Base-by-base conservation (phyloP, 139 green algal species). In the Chlorella sorokiniana region DNA sequence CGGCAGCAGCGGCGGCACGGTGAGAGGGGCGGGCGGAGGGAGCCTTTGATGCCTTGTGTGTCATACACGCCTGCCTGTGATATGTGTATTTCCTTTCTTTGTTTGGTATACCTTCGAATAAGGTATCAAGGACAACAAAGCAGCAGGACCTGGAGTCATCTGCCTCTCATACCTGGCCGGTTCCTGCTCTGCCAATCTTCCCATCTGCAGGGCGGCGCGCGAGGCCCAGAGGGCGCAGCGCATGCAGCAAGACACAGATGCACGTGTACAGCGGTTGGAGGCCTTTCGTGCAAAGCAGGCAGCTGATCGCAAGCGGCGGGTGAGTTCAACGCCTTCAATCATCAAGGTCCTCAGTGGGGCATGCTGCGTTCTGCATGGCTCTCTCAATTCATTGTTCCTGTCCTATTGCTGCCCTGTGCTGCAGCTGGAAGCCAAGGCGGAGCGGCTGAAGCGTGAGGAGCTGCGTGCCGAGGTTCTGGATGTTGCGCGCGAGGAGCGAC, bases 391-490 rank as follows among this genome's bases (percentile, higher is more conserved):
- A n/a, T 68, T 38, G 61, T 33, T 22, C 62, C 22, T 29, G 11
- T 18, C 9, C 44, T 5, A n/a, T 48, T 35, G 6, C 41, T 65
- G 27, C 18, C 31, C 18, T 35, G 4, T 41, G n/a, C 7, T 38
- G 73, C 73, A 79, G 73, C 1, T 69, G 23, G 52, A 37, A 5
- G 73, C 73, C 35, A 79, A 79, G 73, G 52, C 54, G 27, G 73
- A 69, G 52, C 73, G 73, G 10, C 38, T 79, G 37, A 56, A 69
- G 54, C 73, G 73, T 16, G 73, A 52, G 16, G 52, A 68, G 37
- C 73, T 79, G 73, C 73, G 73, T 10, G 73, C 51, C 9, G 73
- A 79, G 35, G 42, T 69, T 1, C 38, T 69, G 40, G 54, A 79
- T 33, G 73, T 79, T 52, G 73, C 73, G 1, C 73, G 73, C 14